Evolutionary conservation across 768 basidiomycete genomes (phyloP), one percentile per base, ranked within the genome.

Genomic region (Leccinum aurantiacum): DNA sequence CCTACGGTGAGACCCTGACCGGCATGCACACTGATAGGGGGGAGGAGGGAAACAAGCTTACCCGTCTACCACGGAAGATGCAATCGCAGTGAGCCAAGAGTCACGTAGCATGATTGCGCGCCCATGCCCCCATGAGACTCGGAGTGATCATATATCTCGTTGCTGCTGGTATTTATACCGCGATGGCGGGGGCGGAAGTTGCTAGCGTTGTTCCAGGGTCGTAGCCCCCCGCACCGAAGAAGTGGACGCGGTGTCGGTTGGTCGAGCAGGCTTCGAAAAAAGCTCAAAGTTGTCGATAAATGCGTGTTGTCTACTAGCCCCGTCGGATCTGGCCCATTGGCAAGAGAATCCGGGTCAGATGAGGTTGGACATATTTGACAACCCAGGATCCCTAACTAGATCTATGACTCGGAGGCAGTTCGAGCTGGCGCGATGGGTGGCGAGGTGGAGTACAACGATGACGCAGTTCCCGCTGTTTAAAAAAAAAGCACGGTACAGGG

Each of bases 21-120:
- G 41, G n/a, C 41, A 17, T 17, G 17, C 17, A 35, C 14, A 37
- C 5, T 2, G n/a, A 44, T 44, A 44, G 41, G 52, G 41, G 33
- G 33, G 33, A 8, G 8, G 33, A 35, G 31, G 13, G 31, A 6
- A 17, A 6, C 13, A 27, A 10, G 55, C 67, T 56, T 47, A 63
- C 63, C 13, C 35, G 60, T 53, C 63, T 56, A 64, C 59, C 58
- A 48, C 11, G 58, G 51, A 37, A 60, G 59, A 31, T 51, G 17
- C n/a, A 44, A 7, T 33, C 49, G 17, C 57, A 33, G 31, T 37
- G 41, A 7, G 46, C 46, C 27, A 58, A 35, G 33, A 35, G 33
- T 35, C 33, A 35, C 33, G 33, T 35, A 35, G 17, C 25, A 19
- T 27, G 25, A 25, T 27, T 37, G 27, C 61, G 62, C 60, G 57